phyloP scores from a whole-genome alignment of 202 grass and related monocot species.

The Eragrostis tef region DNA sequence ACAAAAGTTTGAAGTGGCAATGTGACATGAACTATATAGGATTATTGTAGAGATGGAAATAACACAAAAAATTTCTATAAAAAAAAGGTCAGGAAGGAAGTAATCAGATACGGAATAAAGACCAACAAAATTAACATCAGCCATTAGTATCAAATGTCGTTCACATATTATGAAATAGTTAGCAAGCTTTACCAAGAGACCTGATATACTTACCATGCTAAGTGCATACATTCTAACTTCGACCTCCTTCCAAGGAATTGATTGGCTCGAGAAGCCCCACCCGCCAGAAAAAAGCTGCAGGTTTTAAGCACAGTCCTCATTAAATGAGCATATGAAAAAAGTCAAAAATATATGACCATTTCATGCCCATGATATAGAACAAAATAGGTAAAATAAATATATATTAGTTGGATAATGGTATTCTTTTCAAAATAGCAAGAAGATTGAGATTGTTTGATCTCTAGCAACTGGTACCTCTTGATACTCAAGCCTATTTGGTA shows the following conservation, averaged over 20 bases:
- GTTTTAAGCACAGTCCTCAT: constrained; percentile 24
- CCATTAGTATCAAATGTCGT: constrained; percentile 28
- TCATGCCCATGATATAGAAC: neutral
- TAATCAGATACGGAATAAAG: constrained; percentile 26
- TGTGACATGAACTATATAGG: neutral
- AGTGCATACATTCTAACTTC: constrained; percentile 93
- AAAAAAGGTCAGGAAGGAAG: neutral
- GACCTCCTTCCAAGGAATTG: constrained; percentile 84
- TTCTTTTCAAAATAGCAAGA: neutral
- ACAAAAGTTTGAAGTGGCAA: constrained; percentile 1
- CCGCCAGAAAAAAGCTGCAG: constrained; percentile 72
- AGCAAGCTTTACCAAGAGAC: constrained; percentile 9
- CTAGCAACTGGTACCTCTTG: neutral
- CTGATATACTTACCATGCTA: constrained; percentile 64
- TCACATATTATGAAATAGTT: constrained; percentile 26
- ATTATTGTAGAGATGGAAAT: constrained; percentile 5
- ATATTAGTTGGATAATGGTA: neutral
- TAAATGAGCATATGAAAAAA: constrained; percentile 40
- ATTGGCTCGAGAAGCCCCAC: constrained; percentile 65
- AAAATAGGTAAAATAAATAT: neutral
- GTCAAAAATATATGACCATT: neutral
- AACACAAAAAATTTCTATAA: neutral
- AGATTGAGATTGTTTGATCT: neutral
- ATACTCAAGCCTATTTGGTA: neutral
- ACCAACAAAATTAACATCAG: constrained; percentile 21